Conservation (phyloP, 108 stramenopile genomes). For the Skeletonema marinoi region DNA sequence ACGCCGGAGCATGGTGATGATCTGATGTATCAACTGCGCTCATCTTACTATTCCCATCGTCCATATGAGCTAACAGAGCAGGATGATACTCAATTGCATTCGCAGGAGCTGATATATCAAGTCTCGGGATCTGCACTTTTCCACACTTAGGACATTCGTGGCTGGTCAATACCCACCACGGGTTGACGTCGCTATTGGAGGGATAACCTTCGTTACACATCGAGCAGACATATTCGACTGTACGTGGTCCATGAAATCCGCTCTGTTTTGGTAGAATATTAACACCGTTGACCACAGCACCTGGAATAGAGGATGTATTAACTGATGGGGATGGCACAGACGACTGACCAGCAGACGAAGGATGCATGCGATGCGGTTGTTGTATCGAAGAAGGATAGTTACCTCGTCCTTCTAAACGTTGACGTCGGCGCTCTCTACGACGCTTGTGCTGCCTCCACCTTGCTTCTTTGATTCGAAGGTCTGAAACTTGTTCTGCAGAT, state of each 20-base stretch:
- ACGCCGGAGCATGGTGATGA: neutral
- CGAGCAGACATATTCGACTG: slow-evolving; percentile 84
- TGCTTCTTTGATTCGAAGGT: slow-evolving; percentile 37
- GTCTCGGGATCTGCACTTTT: slow-evolving; percentile 81
- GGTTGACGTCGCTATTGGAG: slow-evolving; percentile 74
- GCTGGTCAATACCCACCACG: slow-evolving; percentile 84
- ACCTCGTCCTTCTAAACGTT: slow-evolving; percentile 21
- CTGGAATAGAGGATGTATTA: slow-evolving; percentile 10
- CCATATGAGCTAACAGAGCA: slow-evolving; percentile 80
- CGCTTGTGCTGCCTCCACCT: slow-evolving; percentile 47
- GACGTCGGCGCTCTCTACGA: slow-evolving; percentile 31
- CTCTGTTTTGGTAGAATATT: slow-evolving; percentile 42
- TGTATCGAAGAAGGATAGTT: slow-evolving; percentile 1
- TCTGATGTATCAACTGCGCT: slow-evolving; percentile 13
- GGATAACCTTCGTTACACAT: slow-evolving; percentile 82
- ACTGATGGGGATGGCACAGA: neutral
- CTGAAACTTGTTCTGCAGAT: slow-evolving; percentile 13
- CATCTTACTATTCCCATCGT: slow-evolving; percentile 51
- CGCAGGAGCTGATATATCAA: slow-evolving; percentile 83
- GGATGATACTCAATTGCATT: slow-evolving; percentile 92
- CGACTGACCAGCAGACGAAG: neutral
- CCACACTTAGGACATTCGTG: slow-evolving; percentile 88
- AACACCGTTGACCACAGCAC: neutral
- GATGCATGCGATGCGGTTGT: neutral
- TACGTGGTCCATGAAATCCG: slow-evolving; percentile 47